A percentile compares a stretch with the other conserved stretches of the same genome.
Evolutionary conservation across 306 rosid species (phyloP).

Genomic region (Quercus berberidifolia): DNA sequence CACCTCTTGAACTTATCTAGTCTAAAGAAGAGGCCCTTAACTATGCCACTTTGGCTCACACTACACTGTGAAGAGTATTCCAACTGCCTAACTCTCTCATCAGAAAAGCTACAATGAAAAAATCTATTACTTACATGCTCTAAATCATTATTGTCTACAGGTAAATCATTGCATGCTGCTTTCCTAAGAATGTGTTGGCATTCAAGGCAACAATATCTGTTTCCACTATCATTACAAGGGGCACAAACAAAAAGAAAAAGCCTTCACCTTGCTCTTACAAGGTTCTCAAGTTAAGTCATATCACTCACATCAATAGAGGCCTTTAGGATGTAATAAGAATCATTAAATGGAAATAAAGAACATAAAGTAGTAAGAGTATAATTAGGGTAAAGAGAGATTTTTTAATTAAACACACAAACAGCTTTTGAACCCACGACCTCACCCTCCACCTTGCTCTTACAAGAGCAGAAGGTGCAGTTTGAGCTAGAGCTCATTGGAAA

Average conservation of each 20-base stretch:
- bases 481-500: background rate
- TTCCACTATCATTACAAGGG: background rate
- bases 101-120: background rate
- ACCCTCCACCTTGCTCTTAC: too few species aligned
- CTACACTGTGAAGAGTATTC: background rate
- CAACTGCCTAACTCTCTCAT: background rate
- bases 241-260: background rate
- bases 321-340: background rate
- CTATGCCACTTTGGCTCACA: background rate
- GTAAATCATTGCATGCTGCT: background rate
- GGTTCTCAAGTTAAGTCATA: background rate
- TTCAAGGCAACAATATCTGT: background rate
- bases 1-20: background rate
- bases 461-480: too few species aligned
- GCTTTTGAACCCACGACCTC: too few species aligned
- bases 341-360: background rate
- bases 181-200: background rate
- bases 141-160: background rate
- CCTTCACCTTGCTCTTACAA: background rate
- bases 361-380: background rate
- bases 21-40: background rate
- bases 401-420: too few species aligned
- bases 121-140: background rate
- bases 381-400: background rate
- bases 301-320: background rate